Percentiles rank a stretch among this genome's conserved stretches.
Conservation (phyloP, 495 filamentous ascomycete species). For the Letharia columbiana region DNA sequence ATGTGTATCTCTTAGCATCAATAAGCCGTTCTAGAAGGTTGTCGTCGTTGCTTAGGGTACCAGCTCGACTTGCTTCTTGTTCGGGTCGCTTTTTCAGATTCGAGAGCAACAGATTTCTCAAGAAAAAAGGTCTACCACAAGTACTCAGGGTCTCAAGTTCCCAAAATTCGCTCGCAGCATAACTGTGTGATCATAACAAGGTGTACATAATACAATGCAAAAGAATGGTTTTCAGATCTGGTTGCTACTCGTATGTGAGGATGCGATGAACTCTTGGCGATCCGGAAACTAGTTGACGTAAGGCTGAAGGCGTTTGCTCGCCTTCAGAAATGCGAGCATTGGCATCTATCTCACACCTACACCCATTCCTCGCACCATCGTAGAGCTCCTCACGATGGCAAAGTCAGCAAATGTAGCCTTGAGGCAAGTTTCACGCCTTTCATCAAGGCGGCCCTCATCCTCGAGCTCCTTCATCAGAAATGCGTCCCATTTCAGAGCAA, state of each 20-base stretch:
- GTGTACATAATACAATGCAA: conserved; percentile 1
- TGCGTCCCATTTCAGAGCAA: conserved; percentile 37
- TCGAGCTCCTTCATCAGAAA: conserved; percentile 37
- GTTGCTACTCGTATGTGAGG: background rate
- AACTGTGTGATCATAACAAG: background rate
- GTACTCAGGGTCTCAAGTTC: background rate
- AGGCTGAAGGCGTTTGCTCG: conserved; percentile 16
- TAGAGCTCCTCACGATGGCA: conserved; percentile 45
- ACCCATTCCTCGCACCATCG: background rate
- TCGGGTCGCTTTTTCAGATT: background rate
- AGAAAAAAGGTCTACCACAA: background rate
- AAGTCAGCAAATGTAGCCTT: conserved; percentile 60
- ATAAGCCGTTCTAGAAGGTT: background rate
- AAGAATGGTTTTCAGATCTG: background rate
- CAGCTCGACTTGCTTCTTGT: background rate
- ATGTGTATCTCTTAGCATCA: background rate
- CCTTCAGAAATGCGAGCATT: background rate
- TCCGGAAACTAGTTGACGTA: conserved; percentile 7
- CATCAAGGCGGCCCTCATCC: conserved; percentile 45
- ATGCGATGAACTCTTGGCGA: background rate
- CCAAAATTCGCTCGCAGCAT: background rate
- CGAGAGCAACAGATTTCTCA: background rate
- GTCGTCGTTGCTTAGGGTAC: background rate
- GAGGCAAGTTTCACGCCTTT: conserved; percentile 70
- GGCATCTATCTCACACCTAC: background rate